These are phyloP conservation scores for Beauveria varroae DNA, from an alignment of 2,329 filamentous ascomycete species.

Conservation along the genomic window DNA sequence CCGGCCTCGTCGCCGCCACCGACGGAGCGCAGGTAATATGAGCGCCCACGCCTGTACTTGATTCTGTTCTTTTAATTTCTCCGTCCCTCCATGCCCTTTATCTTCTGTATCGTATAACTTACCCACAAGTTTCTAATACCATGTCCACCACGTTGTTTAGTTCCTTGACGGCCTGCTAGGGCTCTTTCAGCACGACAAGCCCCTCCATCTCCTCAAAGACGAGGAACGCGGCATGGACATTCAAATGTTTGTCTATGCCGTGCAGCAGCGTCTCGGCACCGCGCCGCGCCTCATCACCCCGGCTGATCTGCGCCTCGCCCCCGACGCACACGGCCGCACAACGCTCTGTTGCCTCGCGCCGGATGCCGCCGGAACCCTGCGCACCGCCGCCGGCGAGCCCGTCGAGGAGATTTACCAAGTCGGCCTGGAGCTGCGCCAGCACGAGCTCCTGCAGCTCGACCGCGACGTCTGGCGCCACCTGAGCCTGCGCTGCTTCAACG, in stretches of 20 bases:
- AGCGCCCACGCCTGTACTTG: neutral
- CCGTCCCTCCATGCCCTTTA: neutral
- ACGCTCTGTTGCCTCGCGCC: constrained; percentile 22
- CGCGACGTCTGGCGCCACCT: constrained; percentile 27
- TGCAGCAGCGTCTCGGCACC: constrained; percentile 20
- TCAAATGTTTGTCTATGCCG: constrained; percentile 27
- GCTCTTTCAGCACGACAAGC: constrained; percentile 23
- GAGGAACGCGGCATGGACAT: constrained; percentile 31
- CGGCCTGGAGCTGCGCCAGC: constrained; percentile 31
- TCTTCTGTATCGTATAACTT: too few species aligned
- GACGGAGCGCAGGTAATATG: constrained; percentile 18
- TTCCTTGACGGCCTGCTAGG: constrained; percentile 23
- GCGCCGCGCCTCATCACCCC: constrained; percentile 28
- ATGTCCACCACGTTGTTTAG: constrained; percentile 14
- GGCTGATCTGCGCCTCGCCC: constrained; percentile 25
- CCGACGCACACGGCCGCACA: constrained; percentile 16
- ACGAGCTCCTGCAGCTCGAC: constrained; percentile 25
- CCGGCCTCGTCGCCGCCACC: constrained; percentile 19
- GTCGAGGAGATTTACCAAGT: constrained; percentile 29
- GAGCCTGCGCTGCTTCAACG: constrained; percentile 31
- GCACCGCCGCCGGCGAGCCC: constrained; percentile 18
- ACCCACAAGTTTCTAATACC: neutral
- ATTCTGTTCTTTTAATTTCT: too few species aligned
- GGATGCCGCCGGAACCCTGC: neutral
- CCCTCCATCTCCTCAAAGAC: constrained; percentile 31